Percentiles rank a stretch among this genome's conserved stretches.
phyloP scores from a whole-genome alignment of 169 alveolate genomes.

The Cryptosporidium meleagridis region DNA sequence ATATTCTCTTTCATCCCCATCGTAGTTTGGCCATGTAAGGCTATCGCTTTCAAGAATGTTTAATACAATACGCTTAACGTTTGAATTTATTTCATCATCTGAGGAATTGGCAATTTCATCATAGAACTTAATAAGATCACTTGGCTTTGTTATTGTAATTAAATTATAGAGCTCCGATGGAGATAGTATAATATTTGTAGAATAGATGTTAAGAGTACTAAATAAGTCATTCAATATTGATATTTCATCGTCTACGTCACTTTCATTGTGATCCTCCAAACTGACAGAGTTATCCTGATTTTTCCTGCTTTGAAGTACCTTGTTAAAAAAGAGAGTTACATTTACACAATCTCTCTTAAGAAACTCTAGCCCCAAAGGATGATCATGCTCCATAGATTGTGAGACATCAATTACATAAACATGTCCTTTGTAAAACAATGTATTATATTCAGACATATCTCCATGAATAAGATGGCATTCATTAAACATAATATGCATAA shows the following conservation, averaged over 20 bases:
- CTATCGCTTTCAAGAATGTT: conserved; percentile 20
- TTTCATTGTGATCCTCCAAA: neutral
- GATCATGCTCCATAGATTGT: conserved; percentile 98
- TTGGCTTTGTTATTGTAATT: conserved; percentile 19
- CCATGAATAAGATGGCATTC: conserved; percentile 97
- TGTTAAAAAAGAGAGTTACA: conserved; percentile 92
- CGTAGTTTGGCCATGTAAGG: conserved; percentile 31
- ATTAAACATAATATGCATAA: conserved; percentile 91
- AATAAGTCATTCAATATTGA: conserved; percentile 3
- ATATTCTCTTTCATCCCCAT: conserved; percentile 25
- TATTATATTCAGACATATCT: conserved; percentile 97
- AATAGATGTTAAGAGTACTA: neutral
- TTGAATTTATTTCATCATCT: neutral
- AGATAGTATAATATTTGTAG: conserved; percentile 17
- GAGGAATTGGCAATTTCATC: neutral
- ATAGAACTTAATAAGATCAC: conserved; percentile 13
- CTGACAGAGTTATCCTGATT: neutral
- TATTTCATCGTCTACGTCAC: conserved; percentile 1
- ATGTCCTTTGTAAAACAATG: conserved; percentile 86
- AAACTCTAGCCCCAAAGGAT: conserved; percentile 97
- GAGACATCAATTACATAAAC: conserved; percentile 97
- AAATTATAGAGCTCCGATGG: conserved; percentile 52
- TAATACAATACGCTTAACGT: neutral
- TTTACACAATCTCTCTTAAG: conserved; percentile 97
- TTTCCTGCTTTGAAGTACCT: conserved; percentile 76